Conservation (phyloP, 495 filamentous ascomycete genomes). For the Cudoniella acicularis region DNA sequence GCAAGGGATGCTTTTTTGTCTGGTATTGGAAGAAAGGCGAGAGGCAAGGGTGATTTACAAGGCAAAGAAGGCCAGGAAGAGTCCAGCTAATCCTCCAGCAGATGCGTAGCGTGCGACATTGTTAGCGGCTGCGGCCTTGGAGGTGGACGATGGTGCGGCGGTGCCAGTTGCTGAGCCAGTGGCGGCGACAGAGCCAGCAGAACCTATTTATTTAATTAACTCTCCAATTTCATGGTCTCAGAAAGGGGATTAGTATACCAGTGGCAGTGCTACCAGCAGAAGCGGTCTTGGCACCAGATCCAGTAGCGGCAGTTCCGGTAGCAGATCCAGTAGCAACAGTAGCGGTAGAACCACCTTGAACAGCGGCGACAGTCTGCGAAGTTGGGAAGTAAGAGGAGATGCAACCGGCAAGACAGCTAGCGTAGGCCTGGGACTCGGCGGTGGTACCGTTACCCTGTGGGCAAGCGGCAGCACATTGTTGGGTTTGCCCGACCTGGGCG, state of each 20-base stretch:
- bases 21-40: no score
- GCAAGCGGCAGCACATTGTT: constrained; percentile 1
- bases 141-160: background rate
- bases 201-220: background rate
- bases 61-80: background rate
- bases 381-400: background rate
- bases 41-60: background rate
- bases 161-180: background rate
- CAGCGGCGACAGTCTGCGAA: background rate
- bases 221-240: no score
- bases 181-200: background rate
- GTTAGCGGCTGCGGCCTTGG: background rate
- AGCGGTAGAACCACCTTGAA: background rate
- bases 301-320: background rate
- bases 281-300: background rate
- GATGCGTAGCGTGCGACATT: background rate
- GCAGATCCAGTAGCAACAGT: background rate
- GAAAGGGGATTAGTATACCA: background rate
- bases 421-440: background rate
- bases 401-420: background rate
- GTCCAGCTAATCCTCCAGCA: background rate
- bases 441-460: background rate
- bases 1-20: background rate
- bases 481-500: background rate
- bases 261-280: background rate